Base-by-base conservation (phyloP, 495 filamentous ascomycete genomes). In the Penicillium verhagenii region DNA sequence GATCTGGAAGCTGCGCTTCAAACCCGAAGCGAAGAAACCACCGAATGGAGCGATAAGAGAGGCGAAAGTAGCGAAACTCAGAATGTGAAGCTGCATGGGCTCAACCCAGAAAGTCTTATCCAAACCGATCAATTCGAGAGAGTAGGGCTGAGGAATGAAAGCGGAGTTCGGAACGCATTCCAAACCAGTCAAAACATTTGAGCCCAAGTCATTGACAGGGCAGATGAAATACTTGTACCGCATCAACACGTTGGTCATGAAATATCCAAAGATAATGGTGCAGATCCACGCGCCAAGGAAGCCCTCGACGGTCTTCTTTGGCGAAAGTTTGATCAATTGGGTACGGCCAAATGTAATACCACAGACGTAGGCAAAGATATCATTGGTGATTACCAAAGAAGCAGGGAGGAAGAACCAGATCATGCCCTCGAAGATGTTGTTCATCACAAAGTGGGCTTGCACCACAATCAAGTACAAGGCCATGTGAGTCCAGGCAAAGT, bases 401-500 rank as follows among this genome's bases (percentile, higher is more conserved):
- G 91, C 92, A 2, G 95, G 95, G 42, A 99, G 79, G 82, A 99
- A 97, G 80, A 99, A 97, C 95, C 95, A 99, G 69, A 99, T 94
- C 90, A 99, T 91, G 72, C 95, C 95, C 75, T 99, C 95, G 70
- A 99, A 93, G 55, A 97, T 87, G 73, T 97, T 99, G 79, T 99
- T 97, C 89, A 99, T 97, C 71, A 99, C 91, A 67, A 99, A 99
- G 72, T 99, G 95, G 20, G 95, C 91, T 70, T 99, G 95, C 11
- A 96, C 91, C 21, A 97, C 92, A 60, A 99, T 97, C 64, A 99
- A 75, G 77, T 96, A 97, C 26, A 99, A 82, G 2, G 95, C 95
- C 91, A 99, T 97, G 70, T 99, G 95, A 2, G 94, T 96, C 95
- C 95, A 97, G 44, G 90, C 95, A 66, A 97, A 99, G 67, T 99